Evolutionary conservation across 345 rosid species (phyloP).

Genomic region (Eucalyptus marginata): DNA sequence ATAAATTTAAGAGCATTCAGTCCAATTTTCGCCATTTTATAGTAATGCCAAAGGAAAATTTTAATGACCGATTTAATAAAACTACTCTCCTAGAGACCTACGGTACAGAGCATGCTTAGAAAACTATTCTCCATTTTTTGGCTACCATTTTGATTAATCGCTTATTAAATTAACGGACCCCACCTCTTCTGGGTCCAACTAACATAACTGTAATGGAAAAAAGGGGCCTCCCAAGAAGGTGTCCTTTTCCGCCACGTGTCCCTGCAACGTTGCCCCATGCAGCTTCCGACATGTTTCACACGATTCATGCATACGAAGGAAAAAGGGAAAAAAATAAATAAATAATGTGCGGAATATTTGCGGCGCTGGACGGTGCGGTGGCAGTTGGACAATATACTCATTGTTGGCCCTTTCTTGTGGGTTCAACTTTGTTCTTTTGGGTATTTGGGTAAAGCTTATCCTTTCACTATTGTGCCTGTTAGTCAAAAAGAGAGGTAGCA

Average conservation of each 20-base stretch:
- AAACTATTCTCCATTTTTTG: neutral
- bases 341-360: too few relatives aligned
- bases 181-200: neutral
- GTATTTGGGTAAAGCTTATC: too few relatives aligned
- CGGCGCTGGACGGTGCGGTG: neutral
- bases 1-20: accelerated
- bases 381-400: too few relatives aligned
- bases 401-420: too few relatives aligned
- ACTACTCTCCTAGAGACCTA: too few relatives aligned
- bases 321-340: neutral
- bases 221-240: neutral
- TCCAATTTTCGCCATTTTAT: neutral
- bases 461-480: too few relatives aligned
- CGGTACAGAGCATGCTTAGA: too few relatives aligned
- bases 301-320: neutral
- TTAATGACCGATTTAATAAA: too few relatives aligned
- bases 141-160: neutral
- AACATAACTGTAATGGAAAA: accelerated
- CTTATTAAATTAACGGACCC: neutral
- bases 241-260: neutral
- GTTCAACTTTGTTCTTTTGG: too few relatives aligned
- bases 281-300: neutral
- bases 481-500: too few relatives aligned
- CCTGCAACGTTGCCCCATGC: neutral
- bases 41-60: neutral